Base-by-base conservation (phyloP, 768 basidiomycete species). In the Panellus pusillus region DNA sequence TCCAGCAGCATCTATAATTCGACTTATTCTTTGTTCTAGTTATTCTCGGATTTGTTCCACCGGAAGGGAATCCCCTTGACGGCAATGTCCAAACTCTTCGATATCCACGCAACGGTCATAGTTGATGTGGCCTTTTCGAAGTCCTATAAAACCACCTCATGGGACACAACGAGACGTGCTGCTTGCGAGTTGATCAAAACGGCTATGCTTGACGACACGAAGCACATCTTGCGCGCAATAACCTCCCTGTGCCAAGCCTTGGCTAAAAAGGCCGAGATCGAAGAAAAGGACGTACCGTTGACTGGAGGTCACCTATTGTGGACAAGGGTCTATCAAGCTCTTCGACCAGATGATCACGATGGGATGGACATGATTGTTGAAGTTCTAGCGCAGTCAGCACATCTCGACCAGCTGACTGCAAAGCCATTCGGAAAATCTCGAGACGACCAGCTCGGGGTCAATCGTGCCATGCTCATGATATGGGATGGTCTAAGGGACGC, bases 401-500 rank as follows among this genome's bases (percentile, higher is more conserved):
- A 92, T 66, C 66, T 94, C 28, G 89, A 91, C 65, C 64, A 68
- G 18, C 70, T 96, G 18, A 76, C 76, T 50, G 63, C 76, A 27
- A 72, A 71, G 12, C 76, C 82, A n/a, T 88, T 82, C 64, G 68
- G 65, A 50, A 24, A 57, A 7, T 32, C 35, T 19, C 38, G 13
- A 27, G 14, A n/a, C 31, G 52, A 56, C 6, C 51, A 54, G 14
- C 47, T 61, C 38, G 71, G 77, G 9, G 73, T 93, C 63, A 91
- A 95, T 65, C 67, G 69, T 15, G 78, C 84, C 3, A 67, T 97
- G 42, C 67, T 63, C 12, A 61, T 70, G 35, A 78, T 90, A 24
- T 80, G 85, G 55, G 74, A 77, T 24, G 86, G 86, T 0, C 86
- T 95, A 61, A 69, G 80, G 0, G 76, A 80, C 31, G 74, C 78